These are phyloP conservation scores for Amaranthus palmeri DNA, from an alignment of 148 eudicot species.

Conservation along the genomic window DNA sequence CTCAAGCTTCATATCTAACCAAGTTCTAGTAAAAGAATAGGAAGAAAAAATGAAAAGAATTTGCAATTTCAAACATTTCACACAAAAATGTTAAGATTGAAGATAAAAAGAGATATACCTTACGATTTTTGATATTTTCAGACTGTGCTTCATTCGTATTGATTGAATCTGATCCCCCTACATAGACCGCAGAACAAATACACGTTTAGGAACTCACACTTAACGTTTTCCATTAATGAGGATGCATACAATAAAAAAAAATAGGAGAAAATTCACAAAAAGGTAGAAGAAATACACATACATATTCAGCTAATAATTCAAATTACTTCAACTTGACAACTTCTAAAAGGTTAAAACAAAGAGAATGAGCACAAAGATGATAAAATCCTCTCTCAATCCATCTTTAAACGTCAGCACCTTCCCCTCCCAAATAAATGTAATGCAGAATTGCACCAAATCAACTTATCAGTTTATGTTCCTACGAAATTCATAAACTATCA, in stretches of 20 bases:
- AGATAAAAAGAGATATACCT: slow-evolving; percentile 30
- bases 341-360: not conserved
- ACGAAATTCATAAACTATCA: not conserved
- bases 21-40: not conserved
- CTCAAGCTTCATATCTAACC: not conserved
- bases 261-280: not conserved
- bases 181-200: not conserved
- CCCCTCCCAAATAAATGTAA: not conserved
- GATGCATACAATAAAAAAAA: not conserved
- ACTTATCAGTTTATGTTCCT: not conserved
- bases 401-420: not conserved
- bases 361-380: not conserved
- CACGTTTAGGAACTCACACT: not conserved
- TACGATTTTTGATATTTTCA: slow-evolving; percentile 48
- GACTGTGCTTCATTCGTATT: slow-evolving; percentile 37
- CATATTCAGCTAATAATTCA: slow-evolving; percentile 9
- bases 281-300: not conserved
- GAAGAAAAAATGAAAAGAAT: not conserved
- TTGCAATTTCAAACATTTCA: not conserved
- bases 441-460: not conserved
- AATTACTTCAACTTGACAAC: not conserved
- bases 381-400: not conserved
- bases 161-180: slow-evolving; percentile 30
- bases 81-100: not conserved
- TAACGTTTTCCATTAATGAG: not conserved